Base-by-base conservation (phyloP, 768 basidiomycete genomes). In the Mycena polygramma region DNA sequence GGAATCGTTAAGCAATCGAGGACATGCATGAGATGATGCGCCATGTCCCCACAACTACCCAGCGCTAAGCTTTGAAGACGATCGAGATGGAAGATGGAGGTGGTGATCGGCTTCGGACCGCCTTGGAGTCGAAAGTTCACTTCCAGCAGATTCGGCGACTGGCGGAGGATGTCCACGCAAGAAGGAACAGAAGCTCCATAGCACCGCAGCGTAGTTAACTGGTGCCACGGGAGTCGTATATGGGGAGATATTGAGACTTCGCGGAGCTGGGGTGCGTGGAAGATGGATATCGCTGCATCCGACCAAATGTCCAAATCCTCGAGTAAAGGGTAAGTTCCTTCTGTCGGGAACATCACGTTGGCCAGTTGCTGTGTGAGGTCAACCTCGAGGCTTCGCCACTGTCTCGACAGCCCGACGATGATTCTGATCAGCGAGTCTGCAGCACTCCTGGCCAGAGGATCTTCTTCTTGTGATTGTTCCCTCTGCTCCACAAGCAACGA, bases 201-300 rank as follows among this genome's bases (percentile, higher is more conserved):
- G 4, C 30, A 7, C 11, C 26, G 41, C n/a, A 64, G 22, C 15
- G 53, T 46, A 20, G 53, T 55, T 9, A 64, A 14, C 30, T 55
- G 52, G 4, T 7, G 20, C 53, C 61, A 63, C 4, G 63, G 63
- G 19, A 64, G 20, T 30, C 46, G 63, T 10, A 57, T 26, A 1
- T n/a, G 35, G 1, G 20, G 20, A 20, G 19, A 13, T 9, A 54
- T 7, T 2, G 4, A 36, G 7, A 55, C 43, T 2, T 64, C 22
- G 8, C 54, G 63, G 43, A 64, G n/a, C 11, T 48, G 55, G 6
- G 63, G 53, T 20, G 63, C 53, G 30, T 55, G 30, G 30, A 1
- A 15, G 43, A 64, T 46, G 10, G 51, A 41, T 4, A 59, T 30
- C 19, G 41, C 22, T 7, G 15, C 43, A 17, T 4, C 30, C 30